Evolutionary conservation across 73 alveolate genomes (phyloP).

Genomic region (Paramecium tetraurelia): DNA sequence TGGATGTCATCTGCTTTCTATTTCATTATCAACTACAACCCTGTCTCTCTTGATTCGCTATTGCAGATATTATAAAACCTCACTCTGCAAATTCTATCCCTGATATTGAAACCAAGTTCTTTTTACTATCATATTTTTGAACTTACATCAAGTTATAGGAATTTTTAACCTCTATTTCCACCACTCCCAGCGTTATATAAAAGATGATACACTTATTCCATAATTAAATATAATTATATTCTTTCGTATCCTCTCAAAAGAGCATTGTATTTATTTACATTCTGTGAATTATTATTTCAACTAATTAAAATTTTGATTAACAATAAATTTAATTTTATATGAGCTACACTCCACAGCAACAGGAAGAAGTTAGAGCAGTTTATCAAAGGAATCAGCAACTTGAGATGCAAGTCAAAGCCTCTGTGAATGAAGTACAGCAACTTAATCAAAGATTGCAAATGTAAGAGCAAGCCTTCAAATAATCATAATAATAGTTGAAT

Average conservation of each 20-base stretch:
- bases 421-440: background rate
- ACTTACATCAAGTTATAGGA: background rate
- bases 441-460: background rate
- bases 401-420: background rate
- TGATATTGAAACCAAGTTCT: background rate
- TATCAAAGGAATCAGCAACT: background rate
- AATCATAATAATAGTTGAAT: background rate
- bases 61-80: background rate
- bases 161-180: background rate
- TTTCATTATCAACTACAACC: background rate
- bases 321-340: background rate
- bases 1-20: background rate
- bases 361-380: background rate
- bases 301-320: background rate
- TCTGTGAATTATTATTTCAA: background rate
- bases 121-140: background rate
- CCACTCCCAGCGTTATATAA: background rate
- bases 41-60: background rate
- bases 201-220: background rate
- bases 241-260: background rate
- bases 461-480: background rate
- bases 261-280: background rate
- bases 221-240: background rate
- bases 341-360: background rate
- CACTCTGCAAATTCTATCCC: background rate